Evolutionary conservation across 345 rosid genomes (phyloP).

Genomic region (Arabis alpina): DNA sequence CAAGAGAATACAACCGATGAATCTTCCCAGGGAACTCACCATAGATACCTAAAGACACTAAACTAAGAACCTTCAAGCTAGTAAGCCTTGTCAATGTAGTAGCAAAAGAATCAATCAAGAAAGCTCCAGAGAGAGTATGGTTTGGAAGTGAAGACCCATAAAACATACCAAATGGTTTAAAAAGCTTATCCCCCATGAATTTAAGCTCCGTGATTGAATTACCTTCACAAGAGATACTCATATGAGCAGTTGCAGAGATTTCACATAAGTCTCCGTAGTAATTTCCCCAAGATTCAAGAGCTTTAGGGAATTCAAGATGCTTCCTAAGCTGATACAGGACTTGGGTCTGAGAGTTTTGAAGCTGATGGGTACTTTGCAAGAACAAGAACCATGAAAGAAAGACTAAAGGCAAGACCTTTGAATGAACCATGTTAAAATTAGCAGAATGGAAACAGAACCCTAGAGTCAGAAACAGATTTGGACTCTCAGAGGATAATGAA

Average conservation of each 20-base stretch:
- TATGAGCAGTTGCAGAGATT: slow-evolving; percentile 58
- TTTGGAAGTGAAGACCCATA: slow-evolving; percentile 62
- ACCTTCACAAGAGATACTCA: slow-evolving; percentile 67
- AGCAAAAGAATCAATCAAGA: slow-evolving; percentile 79
- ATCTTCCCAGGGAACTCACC: slow-evolving; percentile 89
- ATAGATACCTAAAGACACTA: slow-evolving; percentile 92
- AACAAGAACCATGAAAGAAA: slow-evolving; percentile 51
- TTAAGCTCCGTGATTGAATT: slow-evolving; percentile 74
- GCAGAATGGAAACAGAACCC: slow-evolving; percentile 39
- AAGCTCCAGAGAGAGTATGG: slow-evolving; percentile 67
- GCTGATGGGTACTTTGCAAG: slow-evolving; percentile 52
- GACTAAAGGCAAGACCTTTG: slow-evolving; percentile 44
- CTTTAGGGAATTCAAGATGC: slow-evolving; percentile 82
- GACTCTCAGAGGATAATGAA: slow-evolving; percentile 23
- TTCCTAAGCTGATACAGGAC: slow-evolving; percentile 75
- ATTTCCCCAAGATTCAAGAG: slow-evolving; percentile 60
- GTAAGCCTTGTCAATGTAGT: slow-evolving; percentile 87
- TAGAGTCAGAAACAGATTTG: slow-evolving; percentile 31
- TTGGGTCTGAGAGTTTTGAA: slow-evolving; percentile 66
- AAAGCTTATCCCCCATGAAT: slow-evolving; percentile 74
- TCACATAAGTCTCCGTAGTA: slow-evolving; percentile 73
- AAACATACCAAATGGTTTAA: slow-evolving; percentile 57
- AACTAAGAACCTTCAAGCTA: slow-evolving; percentile 71
- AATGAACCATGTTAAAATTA: slow-evolving; percentile 44
- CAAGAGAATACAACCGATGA: slow-evolving; percentile 74